phyloP scores from a whole-genome alignment of 1,139 yeast genomes.

The Pichia terricola region DNA sequence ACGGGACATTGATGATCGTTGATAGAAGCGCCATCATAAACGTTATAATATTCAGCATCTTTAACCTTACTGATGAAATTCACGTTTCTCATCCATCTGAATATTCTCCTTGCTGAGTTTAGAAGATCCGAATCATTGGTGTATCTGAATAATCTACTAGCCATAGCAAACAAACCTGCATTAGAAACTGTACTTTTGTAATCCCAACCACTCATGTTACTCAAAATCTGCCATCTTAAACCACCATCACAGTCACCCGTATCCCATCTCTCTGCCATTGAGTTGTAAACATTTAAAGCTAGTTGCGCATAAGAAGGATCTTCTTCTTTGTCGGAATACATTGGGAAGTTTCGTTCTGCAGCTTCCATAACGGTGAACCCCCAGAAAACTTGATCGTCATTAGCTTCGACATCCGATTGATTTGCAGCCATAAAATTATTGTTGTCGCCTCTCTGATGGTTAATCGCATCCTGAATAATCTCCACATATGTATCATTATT shows the following conservation, averaged over 20 bases:
- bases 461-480: slow-evolving; percentile 50
- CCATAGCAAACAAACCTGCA: slow-evolving; percentile 83
- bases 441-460: slow-evolving; percentile 69
- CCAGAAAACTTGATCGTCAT: slow-evolving; percentile 49
- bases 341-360: slow-evolving; percentile 45
- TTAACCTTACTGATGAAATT: slow-evolving; percentile 38
- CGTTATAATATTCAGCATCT: slow-evolving; percentile 31
- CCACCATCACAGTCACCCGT: slow-evolving; percentile 69
- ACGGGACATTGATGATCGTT: slow-evolving; percentile 47
- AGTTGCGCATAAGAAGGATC: slow-evolving; percentile 61
- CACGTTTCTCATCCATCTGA: slow-evolving; percentile 70
- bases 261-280: slow-evolving; percentile 91
- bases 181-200: slow-evolving; percentile 85
- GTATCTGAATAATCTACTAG: slow-evolving; percentile 78
- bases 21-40: slow-evolving; percentile 72
- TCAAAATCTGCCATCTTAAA: slow-evolving; percentile 90
- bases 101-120: slow-evolving; percentile 70
- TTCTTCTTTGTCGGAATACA: slow-evolving; percentile 41
- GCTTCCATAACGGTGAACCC: slow-evolving; percentile 4
- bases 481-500: slow-evolving; percentile 61
- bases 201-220: slow-evolving; percentile 90
- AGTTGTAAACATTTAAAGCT: slow-evolving; percentile 77
- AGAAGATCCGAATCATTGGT: slow-evolving; percentile 53
- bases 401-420: slow-evolving; percentile 89
- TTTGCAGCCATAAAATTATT: slow-evolving; percentile 76